Base-by-base conservation (phyloP, 768 basidiomycete genomes). In the Podaxis rugospora region DNA sequence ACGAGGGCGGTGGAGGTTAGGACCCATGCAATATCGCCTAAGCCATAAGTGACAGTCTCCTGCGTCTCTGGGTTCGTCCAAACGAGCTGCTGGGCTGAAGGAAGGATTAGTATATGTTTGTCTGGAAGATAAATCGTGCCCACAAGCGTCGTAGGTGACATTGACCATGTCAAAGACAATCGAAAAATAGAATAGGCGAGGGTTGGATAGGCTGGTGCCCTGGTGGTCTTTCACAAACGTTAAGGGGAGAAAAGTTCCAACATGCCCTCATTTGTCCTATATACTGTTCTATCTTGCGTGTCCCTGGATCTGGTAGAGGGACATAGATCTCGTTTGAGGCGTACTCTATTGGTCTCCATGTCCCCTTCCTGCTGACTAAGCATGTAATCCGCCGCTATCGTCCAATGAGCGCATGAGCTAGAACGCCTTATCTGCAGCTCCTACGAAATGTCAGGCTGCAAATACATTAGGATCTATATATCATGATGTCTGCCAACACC, bases 1-100 rank as follows among this genome's bases (percentile, higher is more conserved):
- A 93, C 92, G 63, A 94, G 79, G 27, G 92, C 94, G 16, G 84
- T 93, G 27, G 85, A 84, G 3, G 83, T 72, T 57, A 95, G 75
- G 44, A 86, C 76, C 88, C 78, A 83, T 14, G 74, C 77, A 27
- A 81, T 81, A 66, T 83, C 81, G 21, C 82, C 82, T 25, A 75
- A 64, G 67, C 81, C 80, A 68, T 82, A 83, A 4, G 58, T 56
- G 44, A 57, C n/a, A 4, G 53, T 50, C 42, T 59, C 36, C 14
- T 44, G 52, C 13, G 51, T 59, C 21, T 32, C 21, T 2, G 55
- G 49, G 40, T 63, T 18, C 40, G 23, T 54, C 32, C 37, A 60
- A 39, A 21, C 53, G 42, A 50, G 64, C 59, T 63, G 47, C 5
- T 56, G 37, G 44, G 62, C 62, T 47, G 39, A 2, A 35, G 55